These are phyloP conservation scores for Diatrype stigma DNA, from an alignment of 2,329 filamentous ascomycete genomes.

Conservation along the genomic window DNA sequence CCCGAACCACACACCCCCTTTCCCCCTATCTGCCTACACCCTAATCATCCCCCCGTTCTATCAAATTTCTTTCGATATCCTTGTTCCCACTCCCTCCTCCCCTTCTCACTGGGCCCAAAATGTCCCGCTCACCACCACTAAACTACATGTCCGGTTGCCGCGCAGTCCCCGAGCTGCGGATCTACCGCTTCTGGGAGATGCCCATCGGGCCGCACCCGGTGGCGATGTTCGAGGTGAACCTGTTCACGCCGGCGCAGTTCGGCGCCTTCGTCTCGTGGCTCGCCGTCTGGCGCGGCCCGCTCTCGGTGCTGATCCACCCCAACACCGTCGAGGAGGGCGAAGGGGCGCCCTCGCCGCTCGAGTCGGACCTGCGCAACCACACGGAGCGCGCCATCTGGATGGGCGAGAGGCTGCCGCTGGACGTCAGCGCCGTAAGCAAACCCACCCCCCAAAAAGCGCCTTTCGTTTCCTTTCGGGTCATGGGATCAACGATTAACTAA, in stretches of 20 bases:
- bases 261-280: conserved; percentile 87
- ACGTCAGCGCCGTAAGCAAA: conserved; percentile 50
- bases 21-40: neutral
- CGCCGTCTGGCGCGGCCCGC: conserved; percentile 72
- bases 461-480: too few species aligned
- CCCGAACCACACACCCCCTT: too few species aligned
- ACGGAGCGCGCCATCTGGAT: conserved; percentile 70
- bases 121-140: too few species aligned
- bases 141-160: too few species aligned
- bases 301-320: conserved; percentile 77
- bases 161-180: conserved; percentile 75
- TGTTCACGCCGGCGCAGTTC: conserved; percentile 83
- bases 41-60: neutral
- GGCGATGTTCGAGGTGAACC: conserved; percentile 89
- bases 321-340: conserved; percentile 54
- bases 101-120: too few species aligned
- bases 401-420: conserved; percentile 61
- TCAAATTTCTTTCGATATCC: too few species aligned
- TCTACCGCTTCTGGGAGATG: conserved; percentile 72
- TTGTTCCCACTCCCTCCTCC: too few species aligned
- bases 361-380: conserved; percentile 51
- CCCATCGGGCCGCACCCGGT: conserved; percentile 79
- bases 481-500: too few species aligned
- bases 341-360: conserved; percentile 24
- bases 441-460: too few species aligned